A percentile compares a stretch with the other conserved stretches of the same genome.
These are phyloP conservation scores for Pneumocystis jirovecii DNA, from an alignment of 1,139 yeast genomes.

Conservation along the genomic window DNA sequence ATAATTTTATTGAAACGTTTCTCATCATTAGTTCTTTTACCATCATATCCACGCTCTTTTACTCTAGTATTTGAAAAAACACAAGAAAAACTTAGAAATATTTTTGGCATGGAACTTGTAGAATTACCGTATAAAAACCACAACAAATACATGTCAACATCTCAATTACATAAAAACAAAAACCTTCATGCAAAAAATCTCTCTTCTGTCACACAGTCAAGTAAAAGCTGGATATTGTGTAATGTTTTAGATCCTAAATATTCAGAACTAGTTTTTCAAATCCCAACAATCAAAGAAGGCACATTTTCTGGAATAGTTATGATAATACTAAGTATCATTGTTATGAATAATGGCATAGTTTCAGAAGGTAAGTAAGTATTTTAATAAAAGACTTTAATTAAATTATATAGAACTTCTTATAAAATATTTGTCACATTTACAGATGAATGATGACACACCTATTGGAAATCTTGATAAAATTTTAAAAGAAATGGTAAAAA, in stretches of 20 bases:
- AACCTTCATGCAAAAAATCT: slow-evolving; percentile 2
- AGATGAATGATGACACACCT: slow-evolving; percentile 1
- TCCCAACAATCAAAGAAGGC: slow-evolving; percentile 5
- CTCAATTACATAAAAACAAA: slow-evolving; percentile 8
- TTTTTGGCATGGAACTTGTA: slow-evolving; percentile 13
- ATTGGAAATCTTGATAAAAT: slow-evolving; percentile 13
- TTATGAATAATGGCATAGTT: slow-evolving; percentile 12
- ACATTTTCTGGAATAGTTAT: slow-evolving; percentile 8
- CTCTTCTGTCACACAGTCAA: not conserved
- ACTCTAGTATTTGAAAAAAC: slow-evolving; percentile 11
- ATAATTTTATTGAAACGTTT: not conserved
- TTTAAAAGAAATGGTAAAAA: slow-evolving; percentile 11
- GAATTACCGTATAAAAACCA: slow-evolving; percentile 14
- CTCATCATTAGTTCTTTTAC: not conserved
- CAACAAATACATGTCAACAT: slow-evolving; percentile 7
- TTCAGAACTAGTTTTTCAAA: slow-evolving; percentile 3
- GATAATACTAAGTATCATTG: slow-evolving; percentile 10
- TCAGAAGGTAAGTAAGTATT: slow-evolving; percentile 7
- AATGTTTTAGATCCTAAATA: slow-evolving; percentile 9
- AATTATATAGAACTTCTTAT: slow-evolving; percentile 2
- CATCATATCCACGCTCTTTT: slow-evolving; percentile 11
- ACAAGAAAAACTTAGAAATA: slow-evolving; percentile 10
- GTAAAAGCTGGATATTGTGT: slow-evolving; percentile 11
- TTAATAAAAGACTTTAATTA: slow-evolving; percentile 9
- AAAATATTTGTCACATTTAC: not conserved